Percentiles rank a stretch among this genome's conserved stretches.
These are phyloP conservation scores for Fomitopsis pinicola DNA, from an alignment of 1,284 basidiomycete species.

Conservation along the genomic window DNA sequence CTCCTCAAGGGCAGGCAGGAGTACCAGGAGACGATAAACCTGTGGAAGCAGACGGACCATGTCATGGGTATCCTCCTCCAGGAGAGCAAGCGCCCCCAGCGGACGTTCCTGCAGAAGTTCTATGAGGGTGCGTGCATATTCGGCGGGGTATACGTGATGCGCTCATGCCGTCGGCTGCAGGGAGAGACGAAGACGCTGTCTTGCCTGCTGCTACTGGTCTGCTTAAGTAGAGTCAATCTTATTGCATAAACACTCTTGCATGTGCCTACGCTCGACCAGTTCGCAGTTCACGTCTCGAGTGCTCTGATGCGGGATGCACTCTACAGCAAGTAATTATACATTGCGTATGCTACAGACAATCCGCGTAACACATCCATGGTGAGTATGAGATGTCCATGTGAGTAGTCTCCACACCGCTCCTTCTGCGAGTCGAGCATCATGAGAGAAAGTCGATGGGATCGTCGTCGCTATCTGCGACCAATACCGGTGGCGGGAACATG, in stretches of 20 bases:
- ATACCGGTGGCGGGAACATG: slow-evolving; percentile 14
- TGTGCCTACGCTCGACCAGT: not conserved
- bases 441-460: slow-evolving; percentile 23
- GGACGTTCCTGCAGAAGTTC: slow-evolving; percentile 82
- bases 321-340: not conserved
- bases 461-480: slow-evolving; percentile 13
- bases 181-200: slow-evolving; percentile 51
- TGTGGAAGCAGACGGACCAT: slow-evolving; percentile 87
- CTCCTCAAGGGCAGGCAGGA: slow-evolving; percentile 86
- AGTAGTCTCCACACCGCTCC: not conserved
- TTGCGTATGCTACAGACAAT: not conserved
- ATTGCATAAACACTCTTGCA: not conserved
- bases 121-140: slow-evolving; percentile 60
- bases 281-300: too few species aligned
- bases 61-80: slow-evolving; percentile 63
- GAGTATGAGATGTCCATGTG: not conserved
- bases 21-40: slow-evolving; percentile 93
- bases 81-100: slow-evolving; percentile 44
- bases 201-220: slow-evolving; percentile 46
- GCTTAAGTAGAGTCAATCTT: slow-evolving; percentile 6
- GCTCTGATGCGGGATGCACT: not conserved
- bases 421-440: not conserved
- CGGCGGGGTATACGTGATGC: not conserved
- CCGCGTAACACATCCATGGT: not conserved
- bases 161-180: slow-evolving; percentile 23